Evolutionary conservation across 2,329 filamentous ascomycete genomes (phyloP).

Genomic region (Sarocladium oryzae): DNA sequence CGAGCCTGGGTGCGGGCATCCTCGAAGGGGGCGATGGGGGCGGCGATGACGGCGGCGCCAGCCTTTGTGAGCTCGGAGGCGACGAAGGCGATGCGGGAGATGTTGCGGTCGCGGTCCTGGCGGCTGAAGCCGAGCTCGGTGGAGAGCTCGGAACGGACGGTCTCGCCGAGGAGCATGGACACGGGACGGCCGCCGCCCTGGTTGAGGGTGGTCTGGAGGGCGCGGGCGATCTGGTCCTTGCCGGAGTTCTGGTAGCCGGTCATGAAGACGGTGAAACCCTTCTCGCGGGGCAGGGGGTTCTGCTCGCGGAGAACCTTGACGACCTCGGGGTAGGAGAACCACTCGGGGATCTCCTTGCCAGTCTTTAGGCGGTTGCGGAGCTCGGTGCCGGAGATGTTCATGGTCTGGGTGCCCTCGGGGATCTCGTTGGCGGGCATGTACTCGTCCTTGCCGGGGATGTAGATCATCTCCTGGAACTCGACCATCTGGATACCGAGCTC

Average conservation of each 20-base stretch:
- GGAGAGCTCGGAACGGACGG: slow-evolving; percentile 85
- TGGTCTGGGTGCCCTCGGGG: slow-evolving; percentile 71
- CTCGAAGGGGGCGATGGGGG: slow-evolving; percentile 92
- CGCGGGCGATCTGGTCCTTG: slow-evolving; percentile 94
- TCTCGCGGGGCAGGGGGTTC: slow-evolving; percentile 81
- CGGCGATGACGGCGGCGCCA: slow-evolving; percentile 90
- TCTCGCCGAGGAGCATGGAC: slow-evolving; percentile 91
- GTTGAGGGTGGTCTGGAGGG: slow-evolving; percentile 94
- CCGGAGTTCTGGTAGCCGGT: slow-evolving; percentile 95
- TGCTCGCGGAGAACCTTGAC: slow-evolving; percentile 94
- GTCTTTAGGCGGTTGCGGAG: slow-evolving; percentile 86
- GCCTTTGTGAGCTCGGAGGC: slow-evolving; percentile 89
- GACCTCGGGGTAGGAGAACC: slow-evolving; percentile 99
- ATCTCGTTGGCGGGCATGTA: slow-evolving; percentile 93
- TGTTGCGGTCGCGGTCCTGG: slow-evolving; percentile 90
- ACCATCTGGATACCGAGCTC: slow-evolving; percentile 99
- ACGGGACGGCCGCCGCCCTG: slow-evolving; percentile 95
- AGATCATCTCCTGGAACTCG: slow-evolving; percentile 99
- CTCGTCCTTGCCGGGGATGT: slow-evolving; percentile 94
- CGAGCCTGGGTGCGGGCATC: slow-evolving; percentile 68
- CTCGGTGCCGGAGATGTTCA: slow-evolving; percentile 84
- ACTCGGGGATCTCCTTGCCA: slow-evolving; percentile 92
- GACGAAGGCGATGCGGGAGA: slow-evolving; percentile 93
- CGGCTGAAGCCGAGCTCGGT: slow-evolving; percentile 92
- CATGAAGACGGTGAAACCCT: slow-evolving; percentile 98